Conservation (phyloP, 192 early-diverging fungal species). For the Coemansia javaensis region DNA sequence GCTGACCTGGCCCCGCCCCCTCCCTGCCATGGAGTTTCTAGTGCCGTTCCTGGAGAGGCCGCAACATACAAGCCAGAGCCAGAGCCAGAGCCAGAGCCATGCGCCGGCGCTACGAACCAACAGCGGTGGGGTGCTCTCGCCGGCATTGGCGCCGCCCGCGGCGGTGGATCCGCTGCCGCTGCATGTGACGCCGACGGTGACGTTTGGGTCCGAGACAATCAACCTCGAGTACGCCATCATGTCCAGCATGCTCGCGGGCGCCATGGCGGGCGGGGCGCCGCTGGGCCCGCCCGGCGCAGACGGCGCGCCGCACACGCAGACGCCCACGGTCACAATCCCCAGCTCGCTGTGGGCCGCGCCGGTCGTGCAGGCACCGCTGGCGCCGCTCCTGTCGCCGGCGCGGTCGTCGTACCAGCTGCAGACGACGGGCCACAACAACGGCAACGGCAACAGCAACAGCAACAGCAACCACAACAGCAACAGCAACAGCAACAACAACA, state of each 20-base stretch:
- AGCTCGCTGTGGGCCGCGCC: conserved; percentile 43
- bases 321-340: conserved; percentile 40
- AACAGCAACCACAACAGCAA: not conserved
- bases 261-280: conserved; percentile 43
- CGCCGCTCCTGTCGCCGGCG: conserved; percentile 3
- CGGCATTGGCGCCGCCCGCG: conserved; percentile 1
- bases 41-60: conserved; percentile 21
- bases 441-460: too few relatives aligned
- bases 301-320: conserved; percentile 13
- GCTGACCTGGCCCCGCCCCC: too few relatives aligned
- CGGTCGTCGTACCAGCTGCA: too few relatives aligned
- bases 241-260: conserved; percentile 79
- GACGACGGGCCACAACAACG: too few relatives aligned
- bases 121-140: too few relatives aligned
- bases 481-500: not conserved
- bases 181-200: conserved; percentile 17
- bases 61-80: too few relatives aligned
- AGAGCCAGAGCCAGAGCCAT: too few relatives aligned
- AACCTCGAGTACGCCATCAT: conserved; percentile 88
- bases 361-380: conserved; percentile 18
- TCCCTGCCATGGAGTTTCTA: conserved; percentile 36
- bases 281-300: conserved; percentile 7
- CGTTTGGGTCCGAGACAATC: conserved; percentile 82
- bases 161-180: conserved; percentile 6
- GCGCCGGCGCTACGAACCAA: too few relatives aligned